Conservation (phyloP, 495 filamentous ascomycete genomes). For the Aspergillus nidulans region DNA sequence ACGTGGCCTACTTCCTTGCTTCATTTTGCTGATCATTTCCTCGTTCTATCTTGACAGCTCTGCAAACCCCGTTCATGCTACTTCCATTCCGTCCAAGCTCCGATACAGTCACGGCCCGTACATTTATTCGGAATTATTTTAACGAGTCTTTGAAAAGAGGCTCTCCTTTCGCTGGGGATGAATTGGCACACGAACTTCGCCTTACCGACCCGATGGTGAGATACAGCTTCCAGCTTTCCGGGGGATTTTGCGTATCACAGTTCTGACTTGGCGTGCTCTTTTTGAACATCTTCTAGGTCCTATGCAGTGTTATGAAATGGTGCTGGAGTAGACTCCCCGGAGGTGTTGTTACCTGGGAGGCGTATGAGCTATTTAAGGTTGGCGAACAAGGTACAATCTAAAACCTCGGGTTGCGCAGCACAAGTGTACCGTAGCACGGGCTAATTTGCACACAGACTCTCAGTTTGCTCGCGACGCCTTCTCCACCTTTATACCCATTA, state of each 20-base stretch:
- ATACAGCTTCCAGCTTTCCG: not conserved
- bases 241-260: not conserved
- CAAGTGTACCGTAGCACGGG: not conserved
- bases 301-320: slow-evolving; percentile 96
- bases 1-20: slow-evolving; percentile 19
- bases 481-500: slow-evolving; percentile 91
- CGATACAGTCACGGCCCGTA: slow-evolving; percentile 71
- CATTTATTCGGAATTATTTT: slow-evolving; percentile 93
- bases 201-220: slow-evolving; percentile 90
- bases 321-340: slow-evolving; percentile 93
- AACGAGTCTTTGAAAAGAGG: slow-evolving; percentile 47
- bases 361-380: slow-evolving; percentile 91
- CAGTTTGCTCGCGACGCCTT: slow-evolving; percentile 89
- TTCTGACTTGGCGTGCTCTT: not conserved
- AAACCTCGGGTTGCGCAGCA: not conserved
- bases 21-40: slow-evolving; percentile 32
- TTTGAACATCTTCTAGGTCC: slow-evolving; percentile 53
- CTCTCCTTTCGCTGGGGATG: slow-evolving; percentile 56
- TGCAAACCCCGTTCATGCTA: slow-evolving; percentile 88
- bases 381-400: slow-evolving; percentile 74
- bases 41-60: slow-evolving; percentile 47
- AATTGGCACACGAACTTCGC: slow-evolving; percentile 78
- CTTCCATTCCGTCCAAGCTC: slow-evolving; percentile 93
- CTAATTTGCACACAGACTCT: slow-evolving; percentile 59
- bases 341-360: slow-evolving; percentile 94